These are phyloP conservation scores for Eremomyces bilateralis DNA, from an alignment of 495 filamentous ascomycete species.

Conservation along the genomic window DNA sequence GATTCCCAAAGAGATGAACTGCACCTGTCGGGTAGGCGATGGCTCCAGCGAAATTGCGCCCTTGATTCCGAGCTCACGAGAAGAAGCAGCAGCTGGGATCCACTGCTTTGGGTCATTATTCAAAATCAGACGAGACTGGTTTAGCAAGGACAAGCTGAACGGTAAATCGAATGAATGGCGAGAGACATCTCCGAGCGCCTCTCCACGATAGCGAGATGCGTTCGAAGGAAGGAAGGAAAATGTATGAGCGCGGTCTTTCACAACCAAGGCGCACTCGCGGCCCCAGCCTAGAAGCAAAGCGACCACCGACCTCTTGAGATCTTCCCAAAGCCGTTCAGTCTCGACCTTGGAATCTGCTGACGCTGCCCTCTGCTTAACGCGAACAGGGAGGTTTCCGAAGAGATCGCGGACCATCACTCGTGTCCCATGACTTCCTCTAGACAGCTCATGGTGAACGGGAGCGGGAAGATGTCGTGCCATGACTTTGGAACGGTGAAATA, in stretches of 20 bases:
- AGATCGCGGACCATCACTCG: conserved; percentile 62
- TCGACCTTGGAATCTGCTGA: conserved; percentile 27
- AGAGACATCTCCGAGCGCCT: neutral
- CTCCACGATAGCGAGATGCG: no score
- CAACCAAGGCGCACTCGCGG: conserved; percentile 6
- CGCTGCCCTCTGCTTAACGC: conserved; percentile 59
- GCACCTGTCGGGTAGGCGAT: conserved; percentile 43
- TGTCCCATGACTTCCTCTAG: conserved; percentile 45
- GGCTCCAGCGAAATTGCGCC: conserved; percentile 52
- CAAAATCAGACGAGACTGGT: conserved; percentile 40
- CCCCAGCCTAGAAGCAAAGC: conserved; percentile 48
- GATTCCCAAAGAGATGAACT: conserved; percentile 62
- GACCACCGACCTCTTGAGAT: conserved; percentile 34
- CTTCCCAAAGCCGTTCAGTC: conserved; percentile 48
- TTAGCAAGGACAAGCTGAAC: conserved; percentile 26
- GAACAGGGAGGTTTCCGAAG: conserved; percentile 90
- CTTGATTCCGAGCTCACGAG: conserved; percentile 32
- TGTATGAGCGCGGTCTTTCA: conserved; percentile 1
- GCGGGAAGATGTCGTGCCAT: conserved; percentile 48
- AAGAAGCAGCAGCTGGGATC: conserved; percentile 44
- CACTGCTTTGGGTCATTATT: conserved; percentile 30
- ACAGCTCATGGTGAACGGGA: conserved; percentile 33
- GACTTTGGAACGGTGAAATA: conserved; percentile 46
- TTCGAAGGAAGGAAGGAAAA: no score
- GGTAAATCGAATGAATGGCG: neutral